Evolutionary conservation across 305 asterid species (phyloP).

Genomic region (Solanum hybrid): DNA sequence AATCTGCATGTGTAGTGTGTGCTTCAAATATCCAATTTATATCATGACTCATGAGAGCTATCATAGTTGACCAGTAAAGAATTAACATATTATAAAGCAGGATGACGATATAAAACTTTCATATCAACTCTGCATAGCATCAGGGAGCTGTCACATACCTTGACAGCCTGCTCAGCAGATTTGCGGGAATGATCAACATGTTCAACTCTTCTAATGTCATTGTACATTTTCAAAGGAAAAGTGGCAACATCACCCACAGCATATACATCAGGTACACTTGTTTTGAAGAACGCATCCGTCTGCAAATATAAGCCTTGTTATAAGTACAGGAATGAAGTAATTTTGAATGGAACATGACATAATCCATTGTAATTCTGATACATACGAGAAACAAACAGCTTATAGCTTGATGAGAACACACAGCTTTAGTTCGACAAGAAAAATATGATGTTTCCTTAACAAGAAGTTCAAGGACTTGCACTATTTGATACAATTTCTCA

Average conservation of each 20-base stretch:
- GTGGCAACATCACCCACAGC: slow-evolving; percentile 98
- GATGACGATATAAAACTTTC: background rate
- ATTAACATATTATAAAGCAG: too few relatives aligned
- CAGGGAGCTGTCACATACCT: slow-evolving; percentile 37
- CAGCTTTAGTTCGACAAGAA: background rate
- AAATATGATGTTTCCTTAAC: background rate
- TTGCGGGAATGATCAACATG: slow-evolving; percentile 96
- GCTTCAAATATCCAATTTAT: background rate
- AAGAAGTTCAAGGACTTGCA: background rate
- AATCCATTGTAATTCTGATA: background rate
- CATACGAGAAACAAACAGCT: background rate
- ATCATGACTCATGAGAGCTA: background rate
- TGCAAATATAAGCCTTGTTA: slow-evolving; percentile 27
- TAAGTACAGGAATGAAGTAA: background rate
- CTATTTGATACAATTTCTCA: background rate
- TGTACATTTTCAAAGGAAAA: slow-evolving; percentile 83
- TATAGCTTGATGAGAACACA: background rate
- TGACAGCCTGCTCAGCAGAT: slow-evolving; percentile 98
- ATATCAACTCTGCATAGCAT: background rate
- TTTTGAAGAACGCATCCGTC: slow-evolving; percentile 85
- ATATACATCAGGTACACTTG: slow-evolving; percentile 70
- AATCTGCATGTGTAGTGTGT: background rate
- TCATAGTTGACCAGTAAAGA: background rate
- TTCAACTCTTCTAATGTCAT: slow-evolving; percentile 83
- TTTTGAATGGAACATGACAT: background rate